These are phyloP conservation scores for Euclidium syriacum DNA, from an alignment of 345 rosid genomes.

Conservation along the genomic window DNA sequence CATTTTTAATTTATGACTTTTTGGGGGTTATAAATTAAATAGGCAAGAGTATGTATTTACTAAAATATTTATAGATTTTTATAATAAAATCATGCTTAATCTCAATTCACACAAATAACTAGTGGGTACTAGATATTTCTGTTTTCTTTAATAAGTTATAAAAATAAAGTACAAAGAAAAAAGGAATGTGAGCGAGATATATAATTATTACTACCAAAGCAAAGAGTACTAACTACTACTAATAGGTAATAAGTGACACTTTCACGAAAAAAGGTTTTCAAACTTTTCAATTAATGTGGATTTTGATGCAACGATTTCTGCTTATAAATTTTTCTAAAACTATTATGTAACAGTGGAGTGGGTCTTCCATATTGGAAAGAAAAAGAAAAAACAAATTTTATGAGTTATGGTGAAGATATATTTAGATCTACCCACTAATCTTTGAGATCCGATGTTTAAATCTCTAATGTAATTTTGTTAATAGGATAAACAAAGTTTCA, in stretches of 20 bases:
- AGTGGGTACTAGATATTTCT: conserved; percentile 12
- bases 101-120: background rate
- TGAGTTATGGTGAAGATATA: background rate
- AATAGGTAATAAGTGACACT: background rate
- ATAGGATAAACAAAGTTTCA: background rate
- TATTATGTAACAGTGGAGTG: background rate
- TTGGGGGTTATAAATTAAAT: background rate
- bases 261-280: background rate
- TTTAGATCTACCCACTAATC: background rate
- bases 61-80: background rate
- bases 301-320: background rate
- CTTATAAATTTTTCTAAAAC: background rate
- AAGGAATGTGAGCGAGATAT: background rate
- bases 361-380: background rate
- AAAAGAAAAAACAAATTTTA: background rate
- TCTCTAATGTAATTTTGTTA: no score
- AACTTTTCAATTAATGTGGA: background rate
- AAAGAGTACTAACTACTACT: background rate
- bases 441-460: background rate
- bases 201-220: background rate
- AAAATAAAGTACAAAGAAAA: background rate
- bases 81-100: background rate
- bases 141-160: background rate
- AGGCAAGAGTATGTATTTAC: conserved; percentile 17
- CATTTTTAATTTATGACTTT: conserved; percentile 2